Percentiles rank a stretch among this genome's conserved stretches.
These are phyloP conservation scores for Didymella pinodella DNA, from an alignment of 2,329 filamentous ascomycete genomes.

Conservation along the genomic window DNA sequence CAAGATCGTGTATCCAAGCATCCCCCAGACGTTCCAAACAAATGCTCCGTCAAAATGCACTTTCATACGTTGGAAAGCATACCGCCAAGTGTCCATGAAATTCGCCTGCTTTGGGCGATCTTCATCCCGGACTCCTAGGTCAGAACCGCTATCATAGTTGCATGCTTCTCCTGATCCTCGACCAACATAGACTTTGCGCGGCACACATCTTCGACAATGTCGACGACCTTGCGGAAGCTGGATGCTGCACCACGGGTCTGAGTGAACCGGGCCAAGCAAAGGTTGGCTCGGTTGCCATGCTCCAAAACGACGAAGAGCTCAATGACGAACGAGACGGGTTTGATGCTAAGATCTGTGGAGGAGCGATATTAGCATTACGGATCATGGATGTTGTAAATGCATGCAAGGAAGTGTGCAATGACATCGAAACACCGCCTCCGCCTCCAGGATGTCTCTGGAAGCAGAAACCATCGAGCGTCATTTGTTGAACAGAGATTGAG, in stretches of 20 bases:
- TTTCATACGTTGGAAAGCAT: not conserved
- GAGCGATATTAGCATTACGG: not conserved
- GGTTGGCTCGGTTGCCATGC: slow-evolving; percentile 76
- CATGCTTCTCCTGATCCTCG: slow-evolving; percentile 59
- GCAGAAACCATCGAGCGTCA: slow-evolving; percentile 24
- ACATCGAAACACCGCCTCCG: slow-evolving; percentile 27
- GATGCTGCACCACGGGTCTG: slow-evolving; percentile 92
- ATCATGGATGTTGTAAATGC: no score
- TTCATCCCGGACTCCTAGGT: slow-evolving; percentile 24
- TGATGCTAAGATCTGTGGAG: slow-evolving; percentile 75
- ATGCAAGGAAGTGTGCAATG: slow-evolving; percentile 22
- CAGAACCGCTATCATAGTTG: slow-evolving; percentile 55
- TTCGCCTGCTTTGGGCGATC: not conserved
- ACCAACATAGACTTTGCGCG: slow-evolving; percentile 72
- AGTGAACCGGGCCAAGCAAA: slow-evolving; percentile 84
- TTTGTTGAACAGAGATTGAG: slow-evolving; percentile 26
- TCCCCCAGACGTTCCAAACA: slow-evolving; percentile 13
- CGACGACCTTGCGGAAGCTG: slow-evolving; percentile 84
- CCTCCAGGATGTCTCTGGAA: slow-evolving; percentile 31
- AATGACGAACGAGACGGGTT: slow-evolving; percentile 85
- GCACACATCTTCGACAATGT: slow-evolving; percentile 76
- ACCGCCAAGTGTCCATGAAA: slow-evolving; percentile 5
- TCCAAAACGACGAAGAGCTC: slow-evolving; percentile 91
- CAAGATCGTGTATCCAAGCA: slow-evolving; percentile 18
- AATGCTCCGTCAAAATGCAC: not conserved